Conservation (phyloP, 352 stramenopile species). For the Phytophthora brassicae region DNA sequence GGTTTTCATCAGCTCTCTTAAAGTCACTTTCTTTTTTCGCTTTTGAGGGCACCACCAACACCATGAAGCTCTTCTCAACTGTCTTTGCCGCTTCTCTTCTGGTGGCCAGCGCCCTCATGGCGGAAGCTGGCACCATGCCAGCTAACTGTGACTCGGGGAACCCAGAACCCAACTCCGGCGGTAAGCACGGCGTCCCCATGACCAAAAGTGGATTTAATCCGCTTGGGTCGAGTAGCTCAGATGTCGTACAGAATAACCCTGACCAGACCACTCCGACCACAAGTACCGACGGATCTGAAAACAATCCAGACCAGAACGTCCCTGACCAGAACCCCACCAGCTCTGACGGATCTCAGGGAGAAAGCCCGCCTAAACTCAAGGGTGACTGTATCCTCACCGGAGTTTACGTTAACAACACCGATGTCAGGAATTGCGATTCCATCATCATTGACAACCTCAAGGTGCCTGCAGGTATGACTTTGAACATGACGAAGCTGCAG, state of each 20-base stretch:
- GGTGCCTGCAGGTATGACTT: constrained; percentile 33
- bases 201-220: too few relatives aligned
- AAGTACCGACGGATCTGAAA: too few relatives aligned
- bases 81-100: neutral
- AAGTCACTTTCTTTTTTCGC: neutral
- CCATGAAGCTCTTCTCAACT: constrained; percentile 26
- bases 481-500: constrained; percentile 33
- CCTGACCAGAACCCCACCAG: too few relatives aligned
- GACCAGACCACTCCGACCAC: too few relatives aligned
- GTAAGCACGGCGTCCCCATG: neutral
- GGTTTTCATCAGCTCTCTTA: neutral
- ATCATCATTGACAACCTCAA: constrained; percentile 29
- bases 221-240: too few relatives aligned
- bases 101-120: neutral
- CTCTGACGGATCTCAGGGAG: too few relatives aligned
- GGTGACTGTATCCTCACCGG: constrained; percentile 38
- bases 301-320: too few relatives aligned
- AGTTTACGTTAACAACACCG: constrained; percentile 28
- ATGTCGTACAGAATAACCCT: too few relatives aligned
- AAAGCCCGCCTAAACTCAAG: too few relatives aligned
- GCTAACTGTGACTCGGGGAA: neutral
- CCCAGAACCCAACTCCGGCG: neutral
- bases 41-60: neutral
- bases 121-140: neutral
- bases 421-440: constrained; percentile 27